phyloP scores from a whole-genome alignment of 306 rosid species.

The Dalbergia cochinchinensis region DNA sequence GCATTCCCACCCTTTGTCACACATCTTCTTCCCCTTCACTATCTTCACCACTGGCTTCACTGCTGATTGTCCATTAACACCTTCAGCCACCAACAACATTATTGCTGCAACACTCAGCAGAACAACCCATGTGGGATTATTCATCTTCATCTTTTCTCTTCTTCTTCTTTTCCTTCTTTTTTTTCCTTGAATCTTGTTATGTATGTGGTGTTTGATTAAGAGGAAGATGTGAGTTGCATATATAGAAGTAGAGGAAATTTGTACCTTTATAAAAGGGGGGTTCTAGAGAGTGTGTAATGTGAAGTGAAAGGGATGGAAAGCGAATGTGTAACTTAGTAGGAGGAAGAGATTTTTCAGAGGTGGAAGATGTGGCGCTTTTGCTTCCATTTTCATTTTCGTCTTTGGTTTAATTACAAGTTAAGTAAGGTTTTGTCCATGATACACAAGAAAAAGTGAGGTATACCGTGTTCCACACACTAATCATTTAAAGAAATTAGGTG shows the following conservation, averaged over 20 bases:
- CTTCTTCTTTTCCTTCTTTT: neutral
- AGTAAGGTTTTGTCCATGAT: neutral
- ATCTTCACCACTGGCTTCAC: slow-evolving; percentile 67
- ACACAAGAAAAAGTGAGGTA: too few species aligned
- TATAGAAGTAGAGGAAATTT: slow-evolving; percentile 25
- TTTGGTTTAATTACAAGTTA: slow-evolving; percentile 48
- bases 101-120: slow-evolving; percentile 45
- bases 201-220: neutral
- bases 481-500: too few species aligned
- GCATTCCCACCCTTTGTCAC: slow-evolving; percentile 94
- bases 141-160: slow-evolving; percentile 32
- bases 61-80: slow-evolving; percentile 43
- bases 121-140: slow-evolving; percentile 60
- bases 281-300: slow-evolving; percentile 39
- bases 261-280: slow-evolving; percentile 25
- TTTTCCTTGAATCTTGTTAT: neutral
- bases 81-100: slow-evolving; percentile 12
- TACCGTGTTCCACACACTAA: too few species aligned
- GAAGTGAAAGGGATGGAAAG: slow-evolving; percentile 72
- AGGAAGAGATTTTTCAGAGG: slow-evolving; percentile 58
- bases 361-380: slow-evolving; percentile 58
- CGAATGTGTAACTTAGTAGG: slow-evolving; percentile 66
- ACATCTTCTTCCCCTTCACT: slow-evolving; percentile 78
- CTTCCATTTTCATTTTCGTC: slow-evolving; percentile 55
- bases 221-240: neutral